Base-by-base conservation (phyloP, 2,329 filamentous ascomycete species). In the Alternaria novae-zelandiae region DNA sequence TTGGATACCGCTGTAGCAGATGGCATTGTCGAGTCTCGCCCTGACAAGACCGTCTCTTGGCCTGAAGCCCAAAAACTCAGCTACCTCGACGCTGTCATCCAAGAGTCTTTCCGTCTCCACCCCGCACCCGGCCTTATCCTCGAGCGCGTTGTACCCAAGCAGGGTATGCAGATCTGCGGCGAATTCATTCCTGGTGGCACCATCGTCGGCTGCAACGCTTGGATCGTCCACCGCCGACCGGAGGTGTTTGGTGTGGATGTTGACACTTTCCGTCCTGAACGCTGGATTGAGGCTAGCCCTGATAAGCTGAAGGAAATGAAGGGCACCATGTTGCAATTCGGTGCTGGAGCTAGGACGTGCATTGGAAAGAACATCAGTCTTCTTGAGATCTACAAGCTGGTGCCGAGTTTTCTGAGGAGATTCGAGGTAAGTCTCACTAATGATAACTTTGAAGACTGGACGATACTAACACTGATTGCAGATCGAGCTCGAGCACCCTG, bases 81-180 rank as follows among this genome's bases (percentile, higher is more conserved):
- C 0, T 96, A 94, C 76, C 87, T 96, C 6, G 90, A 94, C 72
- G 92, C 91, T 4, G 89, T 89, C 59, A 86, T 95, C 71, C 92
- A 94, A 73, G 92, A 96, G 78, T 87, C 90, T 5, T 92, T 94
- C 82, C 87, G 91, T 12, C 76, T 93, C 70, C 91, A 94, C 75
- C 92, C 92, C 0, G 90, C 91, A 0, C 86, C 90, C 0, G 92
- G 91, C 0, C 81, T 94, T 6, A 88, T 90, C 0, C 83, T 95
- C 46, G 92, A 95, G 78, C 86, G 92, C 63, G 83, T 94, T 49
- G 90, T 92, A 0, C 92, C 92, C 0, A 79, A 83, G 0, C 83
- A 86, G 20, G 91, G 91, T 10, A 83, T 85, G 23, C 86, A 89
- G 46, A 89, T 93, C 56, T 85, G 86, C 1, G 90, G 89, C 2